Conservation (phyloP, 108 stramenopile genomes). For the Asterionellopsis glacialis region DNA sequence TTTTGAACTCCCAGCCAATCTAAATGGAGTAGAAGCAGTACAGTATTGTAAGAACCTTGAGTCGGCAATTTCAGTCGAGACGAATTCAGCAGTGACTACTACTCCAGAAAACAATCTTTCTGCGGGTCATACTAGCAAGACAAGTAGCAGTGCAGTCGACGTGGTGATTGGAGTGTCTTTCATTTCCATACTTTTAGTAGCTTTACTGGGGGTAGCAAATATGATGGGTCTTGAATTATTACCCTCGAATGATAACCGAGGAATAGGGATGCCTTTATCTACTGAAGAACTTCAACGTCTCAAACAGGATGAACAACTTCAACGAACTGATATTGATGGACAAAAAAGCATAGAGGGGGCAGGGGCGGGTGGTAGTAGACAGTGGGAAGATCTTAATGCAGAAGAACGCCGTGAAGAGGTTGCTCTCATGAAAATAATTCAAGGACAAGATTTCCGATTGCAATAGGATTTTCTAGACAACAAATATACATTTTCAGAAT, state of each 20-base stretch:
- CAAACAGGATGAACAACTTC: slow-evolving; percentile 9
- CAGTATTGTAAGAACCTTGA: slow-evolving; percentile 13
- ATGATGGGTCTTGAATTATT: slow-evolving; percentile 2
- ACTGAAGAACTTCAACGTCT: slow-evolving; percentile 5
- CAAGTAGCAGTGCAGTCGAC: too few species aligned
- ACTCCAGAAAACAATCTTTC: too few species aligned
- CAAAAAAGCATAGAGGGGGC: neutral
- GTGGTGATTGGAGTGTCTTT: neutral
- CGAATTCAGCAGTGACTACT: too few species aligned
- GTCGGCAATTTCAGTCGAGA: neutral
- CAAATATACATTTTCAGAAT: too few species aligned
- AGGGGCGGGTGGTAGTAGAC: slow-evolving; percentile 1
- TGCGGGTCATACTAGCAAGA: too few species aligned
- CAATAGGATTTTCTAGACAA: slow-evolving; percentile 4
- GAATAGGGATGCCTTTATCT: slow-evolving; percentile 7
- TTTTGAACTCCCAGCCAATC: neutral
- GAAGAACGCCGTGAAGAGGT: slow-evolving; percentile 13
- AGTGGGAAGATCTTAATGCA: slow-evolving; percentile 7
- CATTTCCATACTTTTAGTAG: neutral
- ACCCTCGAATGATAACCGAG: slow-evolving; percentile 9
- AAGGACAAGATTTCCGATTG: slow-evolving; percentile 10
- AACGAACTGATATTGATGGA: slow-evolving; percentile 6
- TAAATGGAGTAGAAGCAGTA: slow-evolving; percentile 4
- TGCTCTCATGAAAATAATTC: slow-evolving; percentile 11
- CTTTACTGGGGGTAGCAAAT: neutral